Evolutionary conservation across 208 protist species (phyloP).

Genomic region (Crithidia thermophila): DNA sequence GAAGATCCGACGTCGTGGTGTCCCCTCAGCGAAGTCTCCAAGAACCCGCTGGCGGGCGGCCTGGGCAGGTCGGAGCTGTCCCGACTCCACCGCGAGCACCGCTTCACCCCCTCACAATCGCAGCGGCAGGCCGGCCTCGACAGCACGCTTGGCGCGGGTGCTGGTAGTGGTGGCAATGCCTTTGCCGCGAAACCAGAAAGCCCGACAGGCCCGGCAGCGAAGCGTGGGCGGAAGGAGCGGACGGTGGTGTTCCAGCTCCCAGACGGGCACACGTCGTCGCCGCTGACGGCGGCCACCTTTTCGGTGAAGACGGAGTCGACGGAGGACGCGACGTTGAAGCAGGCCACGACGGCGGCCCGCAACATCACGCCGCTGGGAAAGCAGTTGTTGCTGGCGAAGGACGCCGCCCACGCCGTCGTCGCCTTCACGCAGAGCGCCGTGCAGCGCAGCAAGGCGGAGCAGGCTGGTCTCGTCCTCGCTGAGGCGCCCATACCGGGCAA

Average conservation of each 20-base stretch:
- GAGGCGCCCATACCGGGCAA: slow-evolving; percentile 55
- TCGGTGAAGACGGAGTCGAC: slow-evolving; percentile 1
- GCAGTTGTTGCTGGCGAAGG: slow-evolving; percentile 71
- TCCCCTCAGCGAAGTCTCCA: slow-evolving; percentile 54
- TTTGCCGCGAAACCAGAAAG: neutral
- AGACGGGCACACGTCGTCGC: slow-evolving; percentile 7
- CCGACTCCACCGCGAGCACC: slow-evolving; percentile 68
- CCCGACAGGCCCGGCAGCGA: slow-evolving; percentile 20
- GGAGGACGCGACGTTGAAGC: slow-evolving; percentile 54
- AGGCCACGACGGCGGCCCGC: slow-evolving; percentile 57
- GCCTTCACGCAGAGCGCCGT: slow-evolving; percentile 66
- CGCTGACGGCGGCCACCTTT: slow-evolving; percentile 10
- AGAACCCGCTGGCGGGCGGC: slow-evolving; percentile 27
- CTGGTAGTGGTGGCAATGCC: neutral
- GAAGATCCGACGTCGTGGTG: slow-evolving; percentile 80
- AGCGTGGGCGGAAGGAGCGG: slow-evolving; percentile 55
- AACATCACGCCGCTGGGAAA: slow-evolving; percentile 81
- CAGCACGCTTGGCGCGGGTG: neutral
- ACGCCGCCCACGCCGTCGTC: slow-evolving; percentile 49
- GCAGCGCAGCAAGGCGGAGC: slow-evolving; percentile 69
- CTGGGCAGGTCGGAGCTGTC: slow-evolving; percentile 51
- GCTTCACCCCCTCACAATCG: slow-evolving; percentile 34
- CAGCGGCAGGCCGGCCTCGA: slow-evolving; percentile 8
- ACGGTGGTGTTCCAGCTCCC: slow-evolving; percentile 72
- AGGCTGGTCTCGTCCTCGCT: slow-evolving; percentile 58